Evolutionary conservation across 1,284 basidiomycete species (phyloP).

Genomic region (Pterula multifida): DNA sequence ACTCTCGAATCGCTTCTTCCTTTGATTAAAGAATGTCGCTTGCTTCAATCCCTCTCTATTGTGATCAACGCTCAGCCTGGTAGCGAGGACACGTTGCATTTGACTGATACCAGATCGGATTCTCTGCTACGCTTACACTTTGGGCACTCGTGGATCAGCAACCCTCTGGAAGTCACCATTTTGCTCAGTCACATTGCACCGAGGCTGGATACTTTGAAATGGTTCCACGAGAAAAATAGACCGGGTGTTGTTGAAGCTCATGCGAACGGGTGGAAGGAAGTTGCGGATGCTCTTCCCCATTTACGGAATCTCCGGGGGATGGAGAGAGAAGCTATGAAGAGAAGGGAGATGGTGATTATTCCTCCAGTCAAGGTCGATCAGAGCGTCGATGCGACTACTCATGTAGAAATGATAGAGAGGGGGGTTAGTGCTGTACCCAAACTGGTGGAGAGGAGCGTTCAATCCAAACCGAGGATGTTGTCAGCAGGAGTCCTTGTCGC

Average conservation of each 20-base stretch:
- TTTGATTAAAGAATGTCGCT: conserved; percentile 43
- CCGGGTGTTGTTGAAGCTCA: conserved; percentile 54
- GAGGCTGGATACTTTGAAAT: conserved; percentile 51
- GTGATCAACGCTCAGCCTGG: conserved; percentile 48
- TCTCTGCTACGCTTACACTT: conserved; percentile 56
- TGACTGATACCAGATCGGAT: conserved; percentile 39
- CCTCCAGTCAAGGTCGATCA: conserved; percentile 28
- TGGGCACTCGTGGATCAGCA: conserved; percentile 59
- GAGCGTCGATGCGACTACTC: conserved; percentile 42
- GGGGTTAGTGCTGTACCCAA: conserved; percentile 36
- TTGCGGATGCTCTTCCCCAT: conserved; percentile 53
- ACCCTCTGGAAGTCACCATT: conserved; percentile 55
- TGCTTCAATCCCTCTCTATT: conserved; percentile 49
- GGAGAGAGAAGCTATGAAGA: conserved; percentile 28
- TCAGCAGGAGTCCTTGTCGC: conserved; percentile 37
- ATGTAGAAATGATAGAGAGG: conserved; percentile 23
- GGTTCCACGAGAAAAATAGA: conserved; percentile 65
- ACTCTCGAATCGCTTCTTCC: conserved; percentile 47
- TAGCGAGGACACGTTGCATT: conserved; percentile 30
- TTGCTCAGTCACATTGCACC: conserved; percentile 67
- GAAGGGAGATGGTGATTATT: conserved; percentile 12
- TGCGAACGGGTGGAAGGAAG: conserved; percentile 54
- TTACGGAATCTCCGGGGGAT: conserved; percentile 50
- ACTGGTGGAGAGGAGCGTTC: conserved; percentile 30
- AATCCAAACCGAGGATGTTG: conserved; percentile 29